These are phyloP conservation scores for Tolypocladium endophyticum DNA, from an alignment of 2,329 filamentous ascomycete genomes.

Conservation along the genomic window DNA sequence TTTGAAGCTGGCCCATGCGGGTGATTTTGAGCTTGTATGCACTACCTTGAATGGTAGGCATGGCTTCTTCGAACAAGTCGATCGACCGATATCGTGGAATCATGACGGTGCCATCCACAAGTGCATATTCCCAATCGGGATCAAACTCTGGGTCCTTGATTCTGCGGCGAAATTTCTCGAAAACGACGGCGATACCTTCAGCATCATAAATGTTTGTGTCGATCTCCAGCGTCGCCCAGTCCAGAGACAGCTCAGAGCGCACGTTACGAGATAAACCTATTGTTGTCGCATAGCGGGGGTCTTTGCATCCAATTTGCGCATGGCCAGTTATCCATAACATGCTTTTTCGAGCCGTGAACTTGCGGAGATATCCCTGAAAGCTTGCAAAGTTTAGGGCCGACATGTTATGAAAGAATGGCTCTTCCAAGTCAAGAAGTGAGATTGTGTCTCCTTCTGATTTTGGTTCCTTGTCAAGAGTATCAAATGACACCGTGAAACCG, in stretches of 20 bases:
- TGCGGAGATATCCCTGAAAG: constrained; percentile 10
- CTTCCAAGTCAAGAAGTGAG: constrained; percentile 7
- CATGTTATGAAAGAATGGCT: constrained; percentile 7
- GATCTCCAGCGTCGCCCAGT: constrained; percentile 4
- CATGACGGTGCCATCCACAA: neutral
- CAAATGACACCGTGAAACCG: neutral
- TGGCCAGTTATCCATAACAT: constrained; percentile 4
- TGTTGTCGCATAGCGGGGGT: constrained; percentile 1
- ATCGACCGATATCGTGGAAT: neutral
- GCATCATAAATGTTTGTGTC: neutral
- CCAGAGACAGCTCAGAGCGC: constrained; percentile 3
- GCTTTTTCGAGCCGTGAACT: neutral
- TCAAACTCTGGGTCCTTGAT: neutral
- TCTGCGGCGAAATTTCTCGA: neutral
- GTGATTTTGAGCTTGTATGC: neutral
- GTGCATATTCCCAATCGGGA: neutral
- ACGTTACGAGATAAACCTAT: constrained; percentile 3
- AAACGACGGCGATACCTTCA: neutral
- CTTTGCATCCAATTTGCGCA: neutral
- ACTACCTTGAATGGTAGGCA: too few relatives aligned
- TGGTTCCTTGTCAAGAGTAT: neutral
- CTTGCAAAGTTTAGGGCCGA: neutral
- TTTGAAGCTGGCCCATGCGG: neutral
- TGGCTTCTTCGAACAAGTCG: neutral
- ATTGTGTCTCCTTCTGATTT: constrained; percentile 2